Evolutionary conservation across 1,139 yeast species (phyloP), one percentile per base, ranked within the genome.

Genomic region (Taiozyma sp.): DNA sequence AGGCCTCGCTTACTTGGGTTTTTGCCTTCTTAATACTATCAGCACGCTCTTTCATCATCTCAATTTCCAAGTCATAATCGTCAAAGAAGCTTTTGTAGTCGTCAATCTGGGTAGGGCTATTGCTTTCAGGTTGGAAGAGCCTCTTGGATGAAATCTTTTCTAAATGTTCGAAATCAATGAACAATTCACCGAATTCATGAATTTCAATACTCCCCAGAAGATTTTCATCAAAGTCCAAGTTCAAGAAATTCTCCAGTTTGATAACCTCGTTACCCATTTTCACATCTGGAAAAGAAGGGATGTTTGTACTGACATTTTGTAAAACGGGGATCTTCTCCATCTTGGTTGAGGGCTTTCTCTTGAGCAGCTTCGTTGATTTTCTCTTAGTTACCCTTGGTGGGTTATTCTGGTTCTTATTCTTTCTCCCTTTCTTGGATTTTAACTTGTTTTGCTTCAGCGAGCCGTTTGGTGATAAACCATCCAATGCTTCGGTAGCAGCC

Each of bases 401-500:
- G 47, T 29, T 52, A 49, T 44, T 46, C 19, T 29, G 43, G 50
- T 49, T 19, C 52, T 51, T 50, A 3, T 2, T 22, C 21, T 53
- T 49, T 34, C 49, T 56, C 39, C 42, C 49, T 29, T 52, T 53
- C 6, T 19, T 49, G 22, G 35, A 1, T 8, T 26, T 30, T 16
- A 11, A 16, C 10, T 8, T 37, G 11, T 19, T 19, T 19, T 37
- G 24, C 14, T 21, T 37, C 14, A 21, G 10, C 4, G 41, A 37
- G 24, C 24, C 13, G 9, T 37, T 19, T 7, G 41, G 41, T 2
- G 41, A 37, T 19, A 37, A 19, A 19, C 24, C 24, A 24, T 46
- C 51, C 41, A 59, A 42, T 3, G 47, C 49, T 11, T 49, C 32
- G 19, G 53, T 61, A 4, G 64, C 62, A n/a, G 49, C 42, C 30